Evolutionary conservation across 371 early-diverging fungal species (phyloP).

Genomic region (Apophysomyces variabilis): DNA sequence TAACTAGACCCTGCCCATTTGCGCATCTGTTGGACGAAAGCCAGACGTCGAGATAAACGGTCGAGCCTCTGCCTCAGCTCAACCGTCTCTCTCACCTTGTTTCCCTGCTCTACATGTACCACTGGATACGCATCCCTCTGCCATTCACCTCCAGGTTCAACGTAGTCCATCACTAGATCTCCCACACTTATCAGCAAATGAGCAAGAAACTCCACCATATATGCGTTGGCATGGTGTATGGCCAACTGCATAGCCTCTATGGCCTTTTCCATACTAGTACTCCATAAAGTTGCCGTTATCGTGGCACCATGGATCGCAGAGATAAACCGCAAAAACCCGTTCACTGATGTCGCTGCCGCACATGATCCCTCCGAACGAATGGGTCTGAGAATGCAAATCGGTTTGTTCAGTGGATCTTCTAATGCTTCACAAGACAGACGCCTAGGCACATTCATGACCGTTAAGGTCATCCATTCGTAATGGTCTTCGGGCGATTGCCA

Average conservation of each 20-base stretch:
- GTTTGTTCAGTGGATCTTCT: not conserved
- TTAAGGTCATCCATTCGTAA: constrained; percentile 16
- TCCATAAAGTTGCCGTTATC: not conserved
- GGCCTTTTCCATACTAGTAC: not conserved
- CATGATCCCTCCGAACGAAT: not conserved
- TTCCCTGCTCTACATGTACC: not conserved
- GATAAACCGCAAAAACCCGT: not conserved
- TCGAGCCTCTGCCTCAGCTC: not conserved
- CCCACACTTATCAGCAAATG: constrained; percentile 13
- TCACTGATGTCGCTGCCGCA: not conserved
- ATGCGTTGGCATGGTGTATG: not conserved
- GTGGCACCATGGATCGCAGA: not conserved
- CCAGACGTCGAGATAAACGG: constrained; percentile 3
- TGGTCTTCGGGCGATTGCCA: constrained; percentile 19
- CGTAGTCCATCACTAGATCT: constrained; percentile 13
- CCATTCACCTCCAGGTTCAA: not conserved
- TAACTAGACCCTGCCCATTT: constrained; percentile 1
- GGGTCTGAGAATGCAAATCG: constrained; percentile 13
- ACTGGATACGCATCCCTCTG: not conserved
- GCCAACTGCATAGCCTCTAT: constrained; percentile 2
- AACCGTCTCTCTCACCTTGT: not conserved
- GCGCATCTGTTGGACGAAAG: not conserved
- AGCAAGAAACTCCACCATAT: constrained; percentile 17
- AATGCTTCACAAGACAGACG: constrained; percentile 9
- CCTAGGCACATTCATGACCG: constrained; percentile 13